These are phyloP conservation scores for Eremothecium coryli DNA, from an alignment of 1,139 yeast species.

Conservation along the genomic window DNA sequence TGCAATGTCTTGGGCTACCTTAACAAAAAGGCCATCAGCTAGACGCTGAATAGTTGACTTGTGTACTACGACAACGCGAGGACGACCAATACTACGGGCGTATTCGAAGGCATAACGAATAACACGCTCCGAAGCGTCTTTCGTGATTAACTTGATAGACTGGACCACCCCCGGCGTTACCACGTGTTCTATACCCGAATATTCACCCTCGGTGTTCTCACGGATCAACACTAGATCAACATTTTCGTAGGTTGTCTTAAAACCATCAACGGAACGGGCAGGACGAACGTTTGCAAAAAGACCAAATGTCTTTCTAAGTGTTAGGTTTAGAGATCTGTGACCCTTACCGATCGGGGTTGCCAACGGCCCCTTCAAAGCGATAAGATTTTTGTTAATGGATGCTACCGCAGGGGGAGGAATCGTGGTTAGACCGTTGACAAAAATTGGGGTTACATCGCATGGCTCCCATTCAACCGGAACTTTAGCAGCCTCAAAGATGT, in stretches of 20 bases:
- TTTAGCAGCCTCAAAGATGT: slow-evolving; percentile 82
- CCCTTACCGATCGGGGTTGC: slow-evolving; percentile 99
- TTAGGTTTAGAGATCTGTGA: slow-evolving; percentile 93
- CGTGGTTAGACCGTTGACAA: slow-evolving; percentile 88
- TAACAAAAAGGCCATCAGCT: slow-evolving; percentile 93
- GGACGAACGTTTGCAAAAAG: slow-evolving; percentile 97
- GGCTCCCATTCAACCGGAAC: slow-evolving; percentile 97
- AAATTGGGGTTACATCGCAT: slow-evolving; percentile 89
- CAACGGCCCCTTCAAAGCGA: slow-evolving; percentile 94
- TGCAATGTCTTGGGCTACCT: slow-evolving; percentile 81
- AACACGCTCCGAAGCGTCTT: slow-evolving; percentile 92
- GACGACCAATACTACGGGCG: slow-evolving; percentile 82
- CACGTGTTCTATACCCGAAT: slow-evolving; percentile 97
- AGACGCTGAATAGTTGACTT: slow-evolving; percentile 97
- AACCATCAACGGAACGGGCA: slow-evolving; percentile 87
- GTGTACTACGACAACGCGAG: slow-evolving; percentile 89
- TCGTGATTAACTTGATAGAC: slow-evolving; percentile 93
- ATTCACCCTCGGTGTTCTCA: slow-evolving; percentile 99
- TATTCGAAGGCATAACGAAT: slow-evolving; percentile 95
- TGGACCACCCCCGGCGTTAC: slow-evolving; percentile 98
- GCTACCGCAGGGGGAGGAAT: slow-evolving; percentile 89
- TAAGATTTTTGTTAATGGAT: slow-evolving; percentile 83
- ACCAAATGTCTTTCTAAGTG: slow-evolving; percentile 93
- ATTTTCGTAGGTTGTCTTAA: slow-evolving; percentile 86
- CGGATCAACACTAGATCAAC: slow-evolving; percentile 94